phyloP scores from a whole-genome alignment of 2,329 filamentous ascomycete species.

The Coccinonectria pachysandricola region DNA sequence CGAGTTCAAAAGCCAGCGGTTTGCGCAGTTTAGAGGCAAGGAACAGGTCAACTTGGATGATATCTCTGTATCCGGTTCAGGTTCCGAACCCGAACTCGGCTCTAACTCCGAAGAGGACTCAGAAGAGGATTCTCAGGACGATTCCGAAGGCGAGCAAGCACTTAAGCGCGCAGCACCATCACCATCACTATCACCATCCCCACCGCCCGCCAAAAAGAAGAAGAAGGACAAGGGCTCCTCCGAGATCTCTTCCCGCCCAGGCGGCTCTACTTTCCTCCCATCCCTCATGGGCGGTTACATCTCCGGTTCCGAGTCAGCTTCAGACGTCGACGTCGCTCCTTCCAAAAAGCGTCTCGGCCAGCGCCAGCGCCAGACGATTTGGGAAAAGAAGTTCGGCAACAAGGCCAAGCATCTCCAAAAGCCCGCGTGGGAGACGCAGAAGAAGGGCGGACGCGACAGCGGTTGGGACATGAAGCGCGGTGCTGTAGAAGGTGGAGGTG shows the following conservation, averaged over 20 bases:
- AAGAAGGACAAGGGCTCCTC: slow-evolving; percentile 22
- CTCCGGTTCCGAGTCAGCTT: slow-evolving; percentile 62
- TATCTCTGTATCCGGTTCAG: slow-evolving; percentile 28
- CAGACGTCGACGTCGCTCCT: slow-evolving; percentile 53
- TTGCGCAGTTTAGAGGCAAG: slow-evolving; percentile 21
- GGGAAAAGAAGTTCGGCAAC: slow-evolving; percentile 69
- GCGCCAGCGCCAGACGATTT: slow-evolving; percentile 65
- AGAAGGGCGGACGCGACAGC: slow-evolving; percentile 30
- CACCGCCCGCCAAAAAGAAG: slow-evolving; percentile 21
- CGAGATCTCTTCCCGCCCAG: slow-evolving; percentile 5
- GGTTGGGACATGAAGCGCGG: slow-evolving; percentile 50
- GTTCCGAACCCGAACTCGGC: slow-evolving; percentile 20
- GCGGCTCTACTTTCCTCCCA: slow-evolving; percentile 56
- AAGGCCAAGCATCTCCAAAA: slow-evolving; percentile 55
- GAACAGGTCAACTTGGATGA: slow-evolving; percentile 30
- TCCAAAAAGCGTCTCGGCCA: slow-evolving; percentile 69
- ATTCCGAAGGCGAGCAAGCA: no score
- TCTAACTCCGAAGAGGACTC: slow-evolving; percentile 13
- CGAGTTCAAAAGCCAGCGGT: slow-evolving; percentile 24
- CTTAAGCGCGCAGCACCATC: slow-evolving; percentile 17
- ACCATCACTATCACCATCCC: slow-evolving; percentile 24
- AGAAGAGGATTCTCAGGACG: slow-evolving; percentile 12
- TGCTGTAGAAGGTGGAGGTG: slow-evolving; percentile 36
- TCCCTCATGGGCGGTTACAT: slow-evolving; percentile 72
- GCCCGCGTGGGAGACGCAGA: no score